Percentiles rank a stretch among this genome's conserved stretches.
Conservation (phyloP, 2,329 filamentous ascomycete genomes). For the Aspergillus fischeri region DNA sequence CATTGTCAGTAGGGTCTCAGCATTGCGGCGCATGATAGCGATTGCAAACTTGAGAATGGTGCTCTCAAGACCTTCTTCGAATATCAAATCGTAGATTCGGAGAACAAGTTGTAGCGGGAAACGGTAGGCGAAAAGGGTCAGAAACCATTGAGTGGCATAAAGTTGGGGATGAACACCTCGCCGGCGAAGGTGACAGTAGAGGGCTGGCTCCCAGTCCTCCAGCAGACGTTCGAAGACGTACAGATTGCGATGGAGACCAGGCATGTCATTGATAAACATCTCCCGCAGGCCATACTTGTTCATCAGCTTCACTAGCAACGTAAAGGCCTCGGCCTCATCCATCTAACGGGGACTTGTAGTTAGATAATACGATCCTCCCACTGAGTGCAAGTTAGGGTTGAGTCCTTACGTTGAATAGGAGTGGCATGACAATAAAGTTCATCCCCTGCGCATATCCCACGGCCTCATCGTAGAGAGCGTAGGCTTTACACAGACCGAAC, state of each 20-base stretch:
- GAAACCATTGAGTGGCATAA: constrained; percentile 98
- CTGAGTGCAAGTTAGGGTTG: background rate
- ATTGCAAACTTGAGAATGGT: constrained; percentile 94
- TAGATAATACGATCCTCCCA: background rate
- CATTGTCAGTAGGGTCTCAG: constrained; percentile 70
- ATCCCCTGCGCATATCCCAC: constrained; percentile 98
- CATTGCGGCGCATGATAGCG: constrained; percentile 94
- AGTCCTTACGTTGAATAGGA: constrained; percentile 78
- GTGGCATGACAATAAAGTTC: constrained; percentile 96
- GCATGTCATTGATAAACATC: constrained; percentile 94
- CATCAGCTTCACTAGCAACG: constrained; percentile 88
- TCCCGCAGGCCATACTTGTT: constrained; percentile 92
- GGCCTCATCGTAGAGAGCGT: constrained; percentile 88
- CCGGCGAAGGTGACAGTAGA: constrained; percentile 90
- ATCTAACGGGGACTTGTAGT: constrained; percentile 52
- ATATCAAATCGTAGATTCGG: constrained; percentile 90
- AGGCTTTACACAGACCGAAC: constrained; percentile 95
- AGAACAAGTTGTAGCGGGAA: constrained; percentile 95
- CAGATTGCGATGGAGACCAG: constrained; percentile 84
- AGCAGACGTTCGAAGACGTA: constrained; percentile 93
- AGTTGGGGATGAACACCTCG: constrained; percentile 84
- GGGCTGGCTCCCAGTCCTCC: constrained; percentile 87
- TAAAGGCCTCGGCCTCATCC: constrained; percentile 96
- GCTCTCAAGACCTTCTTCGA: constrained; percentile 81
- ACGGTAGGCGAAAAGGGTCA: constrained; percentile 96